phyloP scores from a whole-genome alignment of 805 yeast genomes.

The Blastobotrys chiropterorum region DNA sequence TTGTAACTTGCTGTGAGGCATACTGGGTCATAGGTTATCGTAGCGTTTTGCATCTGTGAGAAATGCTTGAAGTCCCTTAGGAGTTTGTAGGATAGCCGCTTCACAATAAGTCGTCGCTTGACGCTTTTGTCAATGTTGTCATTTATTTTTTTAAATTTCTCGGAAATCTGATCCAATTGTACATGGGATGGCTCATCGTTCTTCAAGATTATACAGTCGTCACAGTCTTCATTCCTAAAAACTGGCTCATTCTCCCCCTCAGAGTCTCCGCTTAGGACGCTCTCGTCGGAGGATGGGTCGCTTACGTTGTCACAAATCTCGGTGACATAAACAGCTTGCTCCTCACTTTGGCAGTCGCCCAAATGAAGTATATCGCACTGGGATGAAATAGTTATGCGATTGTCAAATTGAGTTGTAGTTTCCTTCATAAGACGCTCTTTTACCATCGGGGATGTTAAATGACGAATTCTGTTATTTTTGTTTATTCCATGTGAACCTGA shows the following conservation, averaged over 20 bases:
- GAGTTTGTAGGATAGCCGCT: neutral
- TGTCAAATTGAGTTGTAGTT: too few relatives aligned
- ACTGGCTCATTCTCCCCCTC: neutral
- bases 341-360: neutral
- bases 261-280: neutral
- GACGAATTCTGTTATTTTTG: too few relatives aligned
- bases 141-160: too few relatives aligned
- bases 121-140: neutral
- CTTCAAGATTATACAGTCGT: neutral
- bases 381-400: too few relatives aligned
- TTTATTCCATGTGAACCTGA: too few relatives aligned
- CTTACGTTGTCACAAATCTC: neutral
- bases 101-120: neutral
- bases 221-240: neutral
- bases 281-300: neutral
- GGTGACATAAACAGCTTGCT: too few relatives aligned
- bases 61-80: neutral
- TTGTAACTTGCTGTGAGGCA: neutral
- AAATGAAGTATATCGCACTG: neutral
- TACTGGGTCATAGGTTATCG: neutral
- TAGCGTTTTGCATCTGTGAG: neutral
- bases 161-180: neutral
- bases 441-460: too few relatives aligned
- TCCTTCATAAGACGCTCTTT: too few relatives aligned
- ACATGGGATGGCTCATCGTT: neutral